Percentiles rank a stretch among this genome's conserved stretches.
phyloP scores from a whole-genome alignment of 2,329 filamentous ascomycete genomes.

The Neoascochyta sp. region DNA sequence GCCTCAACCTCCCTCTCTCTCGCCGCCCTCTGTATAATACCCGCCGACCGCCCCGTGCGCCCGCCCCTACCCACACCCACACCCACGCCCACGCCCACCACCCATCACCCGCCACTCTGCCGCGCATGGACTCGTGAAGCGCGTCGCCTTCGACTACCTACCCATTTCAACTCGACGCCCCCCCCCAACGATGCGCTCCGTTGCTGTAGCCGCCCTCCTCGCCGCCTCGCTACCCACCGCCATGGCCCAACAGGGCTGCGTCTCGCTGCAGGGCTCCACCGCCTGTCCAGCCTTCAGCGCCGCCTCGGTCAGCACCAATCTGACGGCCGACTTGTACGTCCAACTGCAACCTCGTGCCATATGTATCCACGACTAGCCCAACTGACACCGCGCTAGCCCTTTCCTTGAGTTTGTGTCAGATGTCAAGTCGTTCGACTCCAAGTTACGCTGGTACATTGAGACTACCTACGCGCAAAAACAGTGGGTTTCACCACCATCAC shows the following conservation, averaged over 20 bases:
- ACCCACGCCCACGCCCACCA: no score
- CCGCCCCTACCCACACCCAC: constrained; percentile 1
- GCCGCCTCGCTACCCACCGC: constrained; percentile 28
- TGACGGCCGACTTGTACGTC: constrained; percentile 62
- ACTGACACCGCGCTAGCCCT: constrained; percentile 55
- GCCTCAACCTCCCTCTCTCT: no score
- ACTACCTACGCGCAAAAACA: constrained; percentile 72
- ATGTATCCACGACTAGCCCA: constrained; percentile 22
- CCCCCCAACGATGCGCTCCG: constrained; percentile 10
- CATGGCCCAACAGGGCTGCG: constrained; percentile 49
- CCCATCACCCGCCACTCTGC: no score
- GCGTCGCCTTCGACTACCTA: constrained; percentile 23
- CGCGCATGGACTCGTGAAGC: constrained; percentile 34
- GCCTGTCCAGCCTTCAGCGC: constrained; percentile 68
- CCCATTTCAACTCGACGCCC: constrained; percentile 13
- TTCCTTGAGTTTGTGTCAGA: constrained; percentile 82
- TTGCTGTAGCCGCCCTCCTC: constrained; percentile 24
- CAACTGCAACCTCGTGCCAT: no score
- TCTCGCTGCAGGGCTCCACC: constrained; percentile 67
- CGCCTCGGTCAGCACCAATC: constrained; percentile 66
- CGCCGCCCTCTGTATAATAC: no score
- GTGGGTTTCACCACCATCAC: constrained; percentile 52
- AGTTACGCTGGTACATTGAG: constrained; percentile 68
- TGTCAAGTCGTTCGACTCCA: constrained; percentile 69
- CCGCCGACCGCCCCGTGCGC: neutral